A percentile compares a stretch with the other conserved stretches of the same genome.
Conservation (phyloP, 192 early-diverging fungal genomes). For the Haplosporangium gracile region DNA sequence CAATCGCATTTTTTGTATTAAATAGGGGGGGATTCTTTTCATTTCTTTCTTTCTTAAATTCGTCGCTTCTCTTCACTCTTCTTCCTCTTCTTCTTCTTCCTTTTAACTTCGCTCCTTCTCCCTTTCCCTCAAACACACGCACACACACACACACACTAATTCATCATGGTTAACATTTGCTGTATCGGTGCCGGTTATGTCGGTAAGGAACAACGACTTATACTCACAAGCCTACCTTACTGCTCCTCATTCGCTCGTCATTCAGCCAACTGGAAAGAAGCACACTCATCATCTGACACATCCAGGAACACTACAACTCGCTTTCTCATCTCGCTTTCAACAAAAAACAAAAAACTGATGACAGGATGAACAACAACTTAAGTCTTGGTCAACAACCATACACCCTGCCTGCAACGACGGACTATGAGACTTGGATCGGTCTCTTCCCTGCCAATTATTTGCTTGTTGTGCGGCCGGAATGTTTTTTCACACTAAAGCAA, state of each 20-base stretch:
- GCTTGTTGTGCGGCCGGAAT: not conserved
- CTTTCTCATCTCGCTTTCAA: no score
- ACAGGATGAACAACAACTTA: no score
- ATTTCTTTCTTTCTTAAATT: not conserved
- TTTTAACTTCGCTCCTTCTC: not conserved
- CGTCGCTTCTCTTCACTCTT: not conserved
- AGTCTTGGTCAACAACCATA: not conserved
- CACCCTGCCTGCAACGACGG: not conserved
- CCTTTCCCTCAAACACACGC: not conserved
- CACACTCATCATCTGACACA: not conserved
- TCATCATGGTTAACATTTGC: conserved; percentile 78
- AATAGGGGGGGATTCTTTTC: not conserved
- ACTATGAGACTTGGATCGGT: not conserved
- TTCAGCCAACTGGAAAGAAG: not conserved
- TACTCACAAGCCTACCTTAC: not conserved
- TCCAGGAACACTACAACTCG: not conserved
- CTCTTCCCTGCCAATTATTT: not conserved
- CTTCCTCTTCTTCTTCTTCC: not conserved
- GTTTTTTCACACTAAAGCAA: not conserved
- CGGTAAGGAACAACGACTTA: conserved; percentile 65
- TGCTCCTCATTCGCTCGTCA: not conserved
- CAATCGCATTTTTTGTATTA: not conserved
- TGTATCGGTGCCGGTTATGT: conserved; percentile 98
- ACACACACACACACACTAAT: no score
- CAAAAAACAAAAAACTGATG: no score